Conservation (phyloP, 192 early-diverging fungal genomes). For the Phycomyces nitens region DNA sequence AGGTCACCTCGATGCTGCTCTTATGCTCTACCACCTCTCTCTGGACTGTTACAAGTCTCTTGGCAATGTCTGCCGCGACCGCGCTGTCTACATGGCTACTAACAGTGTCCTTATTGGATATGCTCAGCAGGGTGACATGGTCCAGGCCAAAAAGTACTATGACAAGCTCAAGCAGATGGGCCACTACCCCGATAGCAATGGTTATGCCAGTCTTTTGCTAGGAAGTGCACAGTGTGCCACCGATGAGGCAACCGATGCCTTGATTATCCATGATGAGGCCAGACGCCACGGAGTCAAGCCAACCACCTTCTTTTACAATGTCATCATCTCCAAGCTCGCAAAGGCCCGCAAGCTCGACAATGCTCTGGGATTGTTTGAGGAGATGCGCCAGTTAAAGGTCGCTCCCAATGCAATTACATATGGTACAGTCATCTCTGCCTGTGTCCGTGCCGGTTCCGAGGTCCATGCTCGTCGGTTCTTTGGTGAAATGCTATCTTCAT, state of each 20-base stretch:
- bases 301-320: constrained; percentile 57
- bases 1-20: constrained; percentile 20
- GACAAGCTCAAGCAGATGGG: constrained; percentile 43
- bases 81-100: constrained; percentile 35
- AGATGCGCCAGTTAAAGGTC: constrained; percentile 51
- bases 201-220: constrained; percentile 51
- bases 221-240: constrained; percentile 44
- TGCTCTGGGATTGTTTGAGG: constrained; percentile 49
- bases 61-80: constrained; percentile 5
- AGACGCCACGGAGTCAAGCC: constrained; percentile 50
- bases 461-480: constrained; percentile 44
- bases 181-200: constrained; percentile 46
- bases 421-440: constrained; percentile 54
- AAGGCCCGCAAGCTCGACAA: constrained; percentile 54
- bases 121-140: constrained; percentile 49
- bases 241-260: constrained; percentile 50
- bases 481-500: constrained; percentile 42
- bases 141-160: constrained; percentile 49
- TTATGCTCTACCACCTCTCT: constrained; percentile 17
- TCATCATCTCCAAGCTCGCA: constrained; percentile 55
- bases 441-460: constrained; percentile 51
- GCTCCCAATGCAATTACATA: constrained; percentile 52
- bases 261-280: constrained; percentile 53
- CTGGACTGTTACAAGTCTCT: constrained; percentile 3
- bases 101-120: constrained; percentile 49